Evolutionary conservation across 345 rosid genomes (phyloP).

Genomic region (Eutrema heterophyllum): DNA sequence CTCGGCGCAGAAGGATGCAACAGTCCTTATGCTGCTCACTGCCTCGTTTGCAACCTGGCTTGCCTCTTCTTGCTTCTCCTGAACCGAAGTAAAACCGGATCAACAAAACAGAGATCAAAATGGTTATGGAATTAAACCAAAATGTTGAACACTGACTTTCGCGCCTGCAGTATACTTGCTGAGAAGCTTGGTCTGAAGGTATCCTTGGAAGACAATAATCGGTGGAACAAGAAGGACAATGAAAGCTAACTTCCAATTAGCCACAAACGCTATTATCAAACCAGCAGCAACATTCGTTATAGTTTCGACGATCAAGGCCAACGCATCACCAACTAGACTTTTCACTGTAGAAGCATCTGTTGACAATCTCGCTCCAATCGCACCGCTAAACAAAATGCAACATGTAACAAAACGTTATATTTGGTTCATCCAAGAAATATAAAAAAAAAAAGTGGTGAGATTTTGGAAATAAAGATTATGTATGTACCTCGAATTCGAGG

Average conservation of each 20-base stretch:
- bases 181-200: conserved; percentile 36
- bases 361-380: conserved; percentile 52
- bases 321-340: conserved; percentile 50
- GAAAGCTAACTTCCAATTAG: conserved; percentile 52
- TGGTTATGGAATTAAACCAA: neutral
- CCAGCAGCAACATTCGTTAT: conserved; percentile 38
- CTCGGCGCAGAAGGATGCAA: conserved; percentile 41
- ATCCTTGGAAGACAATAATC: conserved; percentile 34
- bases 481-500: neutral
- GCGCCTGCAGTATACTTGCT: conserved; percentile 43
- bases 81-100: neutral
- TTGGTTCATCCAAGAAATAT: too few relatives aligned
- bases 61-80: conserved; percentile 38
- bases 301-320: conserved; percentile 41
- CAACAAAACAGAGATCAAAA: neutral
- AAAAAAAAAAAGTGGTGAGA: neutral
- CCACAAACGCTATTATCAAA: conserved; percentile 42
- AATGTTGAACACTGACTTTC: conserved; percentile 16
- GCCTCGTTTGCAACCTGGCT: conserved; percentile 43
- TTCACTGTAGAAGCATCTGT: conserved; percentile 48
- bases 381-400: conserved; percentile 30
- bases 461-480: neutral
- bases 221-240: conserved; percentile 37
- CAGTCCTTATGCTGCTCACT: conserved; percentile 38
- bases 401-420: neutral